Base-by-base conservation (phyloP, 805 yeast genomes). In the Nakazawaea molendinolei region DNA sequence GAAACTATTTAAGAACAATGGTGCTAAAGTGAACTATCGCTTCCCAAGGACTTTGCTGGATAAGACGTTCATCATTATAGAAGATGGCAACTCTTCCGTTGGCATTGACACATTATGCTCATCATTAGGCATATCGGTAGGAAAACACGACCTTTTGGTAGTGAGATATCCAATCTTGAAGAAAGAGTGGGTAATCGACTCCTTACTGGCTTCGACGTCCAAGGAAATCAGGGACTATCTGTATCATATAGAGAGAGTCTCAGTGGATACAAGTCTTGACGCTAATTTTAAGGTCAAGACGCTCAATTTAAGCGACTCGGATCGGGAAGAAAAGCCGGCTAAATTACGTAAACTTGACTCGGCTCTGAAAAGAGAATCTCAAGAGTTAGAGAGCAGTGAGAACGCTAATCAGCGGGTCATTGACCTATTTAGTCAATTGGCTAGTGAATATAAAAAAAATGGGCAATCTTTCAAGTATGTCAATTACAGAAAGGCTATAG, bases 401-500 rank as follows among this genome's bases (percentile, higher is more conserved):
- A 26, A 31, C 31, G 52, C 57, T 7, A 67, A 68, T 35, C 49
- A 51, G 17, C 38, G 32, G 15, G 47, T 62, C 8, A 50, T 63
- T 8, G 48, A 50, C 3, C 41, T 49, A 4, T 55, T 69, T 22
- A 44, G 50, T 8, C 50, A 53, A 27, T 42, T 65, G 46, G 49
- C 56, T 18, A 36, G 47, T 6, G 47, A 58, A 12, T 61, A 66
- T 24, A 44, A 50, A 29, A 39, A 49, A 4, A 43, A 45, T 23
- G 65, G 67, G 3, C 66, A 66, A 16, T 23, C 27, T 18, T 69
- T 56, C 46, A 55, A 63, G 31, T 60, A 56, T 4, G 51, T 52
- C 25, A 63, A 69, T 9, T 75, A 74, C 41, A 51, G 60, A 16
- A 56, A 55, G 14, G 79, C 79, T 0, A 56, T 70, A 19, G 51